Evolutionary conservation across 192 early-diverging fungal species (phyloP), one percentile per base, ranked within the genome.

Genomic region (Coemansia sp.): DNA sequence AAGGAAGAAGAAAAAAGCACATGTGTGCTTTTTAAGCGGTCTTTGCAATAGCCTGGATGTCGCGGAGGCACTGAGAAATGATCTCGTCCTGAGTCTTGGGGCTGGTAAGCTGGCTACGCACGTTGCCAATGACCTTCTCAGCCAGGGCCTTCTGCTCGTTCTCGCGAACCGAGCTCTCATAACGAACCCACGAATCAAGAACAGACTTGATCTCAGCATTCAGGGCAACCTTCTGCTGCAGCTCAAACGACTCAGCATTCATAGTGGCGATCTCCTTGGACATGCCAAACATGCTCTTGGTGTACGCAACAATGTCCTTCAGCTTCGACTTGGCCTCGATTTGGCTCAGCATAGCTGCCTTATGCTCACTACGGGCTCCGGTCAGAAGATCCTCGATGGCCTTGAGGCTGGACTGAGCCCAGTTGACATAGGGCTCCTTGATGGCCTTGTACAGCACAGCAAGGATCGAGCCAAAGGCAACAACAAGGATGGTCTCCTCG

Each of bases 161-260:
- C 79, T 97, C 97, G 84, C 97, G 94, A 65, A 98, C 89, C 33
- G 85, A 86, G 67, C 91, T 87, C 85, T 98, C 97, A 75, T 98
- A 93, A 71, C 97, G 95, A 48, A 97, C 95, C 97, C 97, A 98
- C 41, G 92, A 92, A 86, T 98, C 97, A 22, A 98, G 87, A 61
- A 92, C 90, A 18, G 83, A 58, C 90, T 96, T 96, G 73, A 94
- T 88, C 84, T 98, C 95, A 34, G 75, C 18, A 64, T 90, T 88
- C 73, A 93, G 87, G 61, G 88, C 85, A 33, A 90, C 91, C 70
- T 89, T 89, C 81, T 98, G 97, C 91, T 98, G 95, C 55, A 97
- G 87, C 85, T 93, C 91, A 76, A 93, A 98, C 53, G 94, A 91
- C 83, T 96, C 90, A 41, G 95, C 95, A 78, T 97, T 95, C 73